Evolutionary conservation across 2,329 filamentous ascomycete genomes (phyloP).

Genomic region (Cercospora sp.): DNA sequence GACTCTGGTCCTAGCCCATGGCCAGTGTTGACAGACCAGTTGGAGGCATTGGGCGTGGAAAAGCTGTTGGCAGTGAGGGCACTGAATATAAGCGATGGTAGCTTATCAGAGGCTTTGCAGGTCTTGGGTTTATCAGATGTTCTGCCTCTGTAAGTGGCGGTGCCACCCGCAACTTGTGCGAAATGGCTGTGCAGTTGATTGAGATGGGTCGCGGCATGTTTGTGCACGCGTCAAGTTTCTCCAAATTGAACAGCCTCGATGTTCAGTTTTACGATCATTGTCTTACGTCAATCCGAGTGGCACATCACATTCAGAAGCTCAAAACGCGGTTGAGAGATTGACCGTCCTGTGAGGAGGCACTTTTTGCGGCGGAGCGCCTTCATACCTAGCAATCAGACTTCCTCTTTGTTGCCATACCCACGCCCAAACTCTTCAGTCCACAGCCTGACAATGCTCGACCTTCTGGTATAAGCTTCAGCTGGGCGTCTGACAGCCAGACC

Average conservation of each 20-base stretch:
- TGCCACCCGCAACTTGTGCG: not conserved
- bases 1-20: conserved; percentile 25
- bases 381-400: not conserved
- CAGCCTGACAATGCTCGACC: not conserved
- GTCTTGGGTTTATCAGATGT: conserved; percentile 19
- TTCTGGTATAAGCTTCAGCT: not conserved
- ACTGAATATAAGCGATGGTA: conserved; percentile 31
- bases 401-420: not conserved
- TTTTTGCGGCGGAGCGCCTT: not conserved
- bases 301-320: too few relatives aligned
- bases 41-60: conserved; percentile 22
- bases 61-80: conserved; percentile 28
- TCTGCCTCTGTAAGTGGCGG: not conserved
- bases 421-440: not conserved
- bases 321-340: too few relatives aligned
- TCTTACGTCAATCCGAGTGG: too few relatives aligned
- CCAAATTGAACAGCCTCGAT: too few relatives aligned
- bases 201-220: not conserved
- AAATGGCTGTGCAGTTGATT: not conserved
- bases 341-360: too few relatives aligned
- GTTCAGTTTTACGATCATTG: too few relatives aligned
- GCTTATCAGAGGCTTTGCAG: conserved; percentile 24
- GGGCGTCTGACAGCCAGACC: not conserved
- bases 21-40: conserved; percentile 22
- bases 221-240: too few relatives aligned